These are phyloP conservation scores for Rhodofomes roseus DNA, from an alignment of 1,284 basidiomycete genomes.

Conservation along the genomic window DNA sequence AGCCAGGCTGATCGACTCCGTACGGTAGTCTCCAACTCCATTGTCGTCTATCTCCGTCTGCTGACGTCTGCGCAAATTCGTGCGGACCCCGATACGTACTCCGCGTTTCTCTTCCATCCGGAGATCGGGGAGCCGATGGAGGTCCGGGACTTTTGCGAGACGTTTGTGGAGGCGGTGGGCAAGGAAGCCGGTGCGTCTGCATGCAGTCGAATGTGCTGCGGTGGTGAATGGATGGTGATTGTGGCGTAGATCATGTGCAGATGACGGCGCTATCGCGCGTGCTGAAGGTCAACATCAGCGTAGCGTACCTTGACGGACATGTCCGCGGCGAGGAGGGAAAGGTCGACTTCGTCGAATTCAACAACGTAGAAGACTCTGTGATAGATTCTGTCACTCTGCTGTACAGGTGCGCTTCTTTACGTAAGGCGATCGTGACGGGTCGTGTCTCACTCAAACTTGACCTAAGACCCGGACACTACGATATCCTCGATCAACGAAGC, in stretches of 20 bases:
- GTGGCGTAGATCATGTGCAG: constrained; percentile 69
- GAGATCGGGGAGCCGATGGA: constrained; percentile 59
- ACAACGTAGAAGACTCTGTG: constrained; percentile 39
- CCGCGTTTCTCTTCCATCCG: constrained; percentile 74
- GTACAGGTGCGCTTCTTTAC: constrained; percentile 63
- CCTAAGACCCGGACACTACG: constrained; percentile 34
- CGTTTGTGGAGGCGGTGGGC: constrained; percentile 76
- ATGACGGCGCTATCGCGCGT: constrained; percentile 77
- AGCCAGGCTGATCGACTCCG: neutral
- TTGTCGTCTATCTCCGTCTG: constrained; percentile 74
- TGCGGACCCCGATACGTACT: constrained; percentile 57
- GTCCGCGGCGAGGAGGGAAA: constrained; percentile 29
- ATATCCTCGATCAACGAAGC: constrained; percentile 29
- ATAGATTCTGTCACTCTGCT: constrained; percentile 57
- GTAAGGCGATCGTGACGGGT: too few relatives aligned
- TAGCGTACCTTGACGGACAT: constrained; percentile 76
- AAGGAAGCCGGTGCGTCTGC: constrained; percentile 68
- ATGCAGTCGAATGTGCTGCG: neutral
- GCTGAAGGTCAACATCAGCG: constrained; percentile 62
- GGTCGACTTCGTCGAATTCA: constrained; percentile 73
- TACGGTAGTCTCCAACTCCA: constrained; percentile 58
- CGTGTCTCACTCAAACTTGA: neutral
- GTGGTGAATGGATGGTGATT: neutral
- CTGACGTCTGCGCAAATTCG: constrained; percentile 83
- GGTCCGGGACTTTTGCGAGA: constrained; percentile 67